Conservation (phyloP, 1,284 basidiomycete species). For the Ustilago nuda region DNA sequence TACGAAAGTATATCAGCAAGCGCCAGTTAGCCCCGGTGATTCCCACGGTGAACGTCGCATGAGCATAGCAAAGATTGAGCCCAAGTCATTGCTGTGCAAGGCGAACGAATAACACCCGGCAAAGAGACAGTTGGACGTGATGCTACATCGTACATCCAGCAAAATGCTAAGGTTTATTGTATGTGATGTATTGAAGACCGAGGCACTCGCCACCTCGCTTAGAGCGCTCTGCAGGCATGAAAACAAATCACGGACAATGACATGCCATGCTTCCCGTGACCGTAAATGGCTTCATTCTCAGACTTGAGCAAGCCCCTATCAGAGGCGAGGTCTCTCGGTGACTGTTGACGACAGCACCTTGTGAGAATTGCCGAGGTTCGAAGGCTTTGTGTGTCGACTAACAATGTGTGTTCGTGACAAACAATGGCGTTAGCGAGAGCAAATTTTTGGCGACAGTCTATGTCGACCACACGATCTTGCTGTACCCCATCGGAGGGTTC, state of each 20-base stretch:
- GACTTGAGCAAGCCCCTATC: background rate
- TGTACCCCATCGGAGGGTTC: background rate
- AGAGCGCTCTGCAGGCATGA: slow-evolving; percentile 7
- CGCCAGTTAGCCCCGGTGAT: background rate
- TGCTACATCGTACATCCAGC: background rate
- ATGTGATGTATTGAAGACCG: background rate
- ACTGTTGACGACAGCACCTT: background rate
- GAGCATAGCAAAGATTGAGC: background rate
- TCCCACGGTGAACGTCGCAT: slow-evolving; percentile 13
- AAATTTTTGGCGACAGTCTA: background rate
- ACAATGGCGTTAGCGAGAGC: background rate
- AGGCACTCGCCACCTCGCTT: slow-evolving; percentile 5
- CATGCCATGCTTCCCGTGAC: background rate
- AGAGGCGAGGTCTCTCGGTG: background rate
- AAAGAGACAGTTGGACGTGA: background rate
- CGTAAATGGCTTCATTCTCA: background rate
- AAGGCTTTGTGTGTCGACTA: background rate
- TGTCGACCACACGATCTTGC: background rate
- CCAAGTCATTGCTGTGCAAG: background rate
- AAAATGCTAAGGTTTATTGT: background rate
- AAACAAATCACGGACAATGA: background rate
- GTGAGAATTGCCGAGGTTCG: background rate
- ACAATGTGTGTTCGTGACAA: background rate
- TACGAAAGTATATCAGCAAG: background rate
- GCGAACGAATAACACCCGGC: background rate